These are phyloP conservation scores for Prunus campanulata DNA, from an alignment of 306 rosid species.

Conservation along the genomic window DNA sequence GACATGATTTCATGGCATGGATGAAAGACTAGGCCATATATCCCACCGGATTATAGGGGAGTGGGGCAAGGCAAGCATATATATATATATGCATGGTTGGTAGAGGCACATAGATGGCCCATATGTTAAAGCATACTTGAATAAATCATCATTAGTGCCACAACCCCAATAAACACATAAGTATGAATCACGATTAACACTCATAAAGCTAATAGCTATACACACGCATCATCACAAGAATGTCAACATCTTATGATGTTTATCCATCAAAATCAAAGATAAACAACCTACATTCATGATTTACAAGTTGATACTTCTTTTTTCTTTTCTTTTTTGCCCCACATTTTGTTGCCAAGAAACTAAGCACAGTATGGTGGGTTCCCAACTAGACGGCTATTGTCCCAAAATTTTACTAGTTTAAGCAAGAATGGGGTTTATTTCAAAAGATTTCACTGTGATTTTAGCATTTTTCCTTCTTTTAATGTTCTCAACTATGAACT, in stretches of 20 bases:
- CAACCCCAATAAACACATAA: neutral
- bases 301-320: neutral
- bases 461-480: neutral
- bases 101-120: constrained; percentile 25
- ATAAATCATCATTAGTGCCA: constrained; percentile 27
- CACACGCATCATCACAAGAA: neutral
- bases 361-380: neutral
- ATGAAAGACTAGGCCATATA: neutral
- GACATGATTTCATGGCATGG: constrained; percentile 12
- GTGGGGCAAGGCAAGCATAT: neutral
- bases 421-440: no score
- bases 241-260: neutral
- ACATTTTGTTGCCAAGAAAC: neutral
- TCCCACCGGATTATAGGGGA: neutral
- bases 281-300: neutral
- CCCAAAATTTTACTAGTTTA: no score
- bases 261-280: neutral
- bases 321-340: no score
- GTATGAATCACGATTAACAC: neutral
- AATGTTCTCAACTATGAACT: neutral
- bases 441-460: no score
- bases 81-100: constrained; percentile 5
- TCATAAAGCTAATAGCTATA: neutral
- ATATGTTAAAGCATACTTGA: constrained; percentile 15
- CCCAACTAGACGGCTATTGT: no score